Evolutionary conservation across 768 basidiomycete species (phyloP).

Genomic region (Cantharellus anzutake): DNA sequence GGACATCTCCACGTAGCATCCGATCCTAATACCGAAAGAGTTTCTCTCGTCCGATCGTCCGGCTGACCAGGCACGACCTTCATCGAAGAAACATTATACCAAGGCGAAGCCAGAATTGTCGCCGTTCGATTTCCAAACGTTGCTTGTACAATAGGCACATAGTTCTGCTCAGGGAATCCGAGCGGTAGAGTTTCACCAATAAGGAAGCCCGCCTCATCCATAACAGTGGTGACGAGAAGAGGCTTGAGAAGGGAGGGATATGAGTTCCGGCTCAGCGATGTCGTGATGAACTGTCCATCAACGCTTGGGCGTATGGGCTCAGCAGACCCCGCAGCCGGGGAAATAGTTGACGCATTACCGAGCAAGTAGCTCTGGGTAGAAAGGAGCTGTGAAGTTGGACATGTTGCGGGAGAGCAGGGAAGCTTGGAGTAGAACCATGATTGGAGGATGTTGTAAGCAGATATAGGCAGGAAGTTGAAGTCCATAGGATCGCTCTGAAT

Average conservation of each 20-base stretch:
- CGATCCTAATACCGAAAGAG: conserved; percentile 39
- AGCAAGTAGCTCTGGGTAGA: conserved; percentile 30
- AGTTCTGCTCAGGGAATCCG: conserved; percentile 22
- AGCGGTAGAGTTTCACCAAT: conserved; percentile 24
- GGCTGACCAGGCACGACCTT: conserved; percentile 7
- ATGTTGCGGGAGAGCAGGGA: conserved; percentile 21
- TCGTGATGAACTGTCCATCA: conserved; percentile 51
- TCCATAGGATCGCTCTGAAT: conserved; percentile 79
- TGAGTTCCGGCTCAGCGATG: conserved; percentile 40
- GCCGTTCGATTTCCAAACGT: conserved; percentile 32
- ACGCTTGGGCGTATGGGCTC: conserved; percentile 47
- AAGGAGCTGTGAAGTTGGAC: conserved; percentile 35
- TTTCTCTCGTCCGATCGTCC: conserved; percentile 32
- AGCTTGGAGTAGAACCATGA: conserved; percentile 30
- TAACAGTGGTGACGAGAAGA: conserved; percentile 49
- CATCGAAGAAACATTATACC: conserved; percentile 23
- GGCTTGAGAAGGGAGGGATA: conserved; percentile 45
- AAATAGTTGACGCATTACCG: conserved; percentile 24
- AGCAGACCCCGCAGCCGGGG: conserved; percentile 30
- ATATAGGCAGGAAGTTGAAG: conserved; percentile 44
- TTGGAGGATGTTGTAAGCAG: conserved; percentile 36
- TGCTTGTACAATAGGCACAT: conserved; percentile 21
- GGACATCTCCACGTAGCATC: conserved; percentile 56
- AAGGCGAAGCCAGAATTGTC: conserved; percentile 24
- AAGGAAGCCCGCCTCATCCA: conserved; percentile 50